Conservation (phyloP, 306 rosid species). For the Datisca glomerata region DNA sequence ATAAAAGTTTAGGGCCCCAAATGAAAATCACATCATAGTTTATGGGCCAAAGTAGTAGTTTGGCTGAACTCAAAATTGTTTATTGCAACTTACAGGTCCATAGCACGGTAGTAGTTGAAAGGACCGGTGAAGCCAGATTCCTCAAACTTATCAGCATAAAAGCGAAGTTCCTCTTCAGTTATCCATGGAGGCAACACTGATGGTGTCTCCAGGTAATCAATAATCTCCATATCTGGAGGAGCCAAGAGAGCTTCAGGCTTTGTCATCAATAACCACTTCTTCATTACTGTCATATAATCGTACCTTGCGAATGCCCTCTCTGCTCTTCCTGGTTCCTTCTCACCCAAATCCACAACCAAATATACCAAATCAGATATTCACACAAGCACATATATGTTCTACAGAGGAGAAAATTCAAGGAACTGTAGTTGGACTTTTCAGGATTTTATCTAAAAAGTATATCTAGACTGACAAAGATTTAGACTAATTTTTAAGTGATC, state of each 20-base stretch:
- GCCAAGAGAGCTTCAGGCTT: slow-evolving; percentile 16
- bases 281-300: slow-evolving; percentile 57
- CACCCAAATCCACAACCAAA: slow-evolving; percentile 14
- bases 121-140: slow-evolving; percentile 80
- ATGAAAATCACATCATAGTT: too few species aligned
- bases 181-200: slow-evolving; percentile 54
- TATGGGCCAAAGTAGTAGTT: too few species aligned
- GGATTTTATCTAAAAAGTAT: too few species aligned
- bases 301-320: slow-evolving; percentile 75
- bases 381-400: too few species aligned
- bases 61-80: too few species aligned
- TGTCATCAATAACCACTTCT: slow-evolving; percentile 40
- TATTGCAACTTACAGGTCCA: slow-evolving; percentile 65
- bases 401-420: too few species aligned
- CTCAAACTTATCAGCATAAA: slow-evolving; percentile 56
- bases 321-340: slow-evolving; percentile 69
- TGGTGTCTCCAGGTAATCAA: slow-evolving; percentile 58
- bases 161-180: slow-evolving; percentile 54
- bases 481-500: too few species aligned
- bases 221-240: slow-evolving; percentile 55
- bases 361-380: too few species aligned
- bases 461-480: too few species aligned
- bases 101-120: slow-evolving; percentile 61
- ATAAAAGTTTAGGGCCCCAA: too few species aligned
- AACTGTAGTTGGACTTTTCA: too few species aligned